Conservation (phyloP, 2,329 filamentous ascomycete genomes). For the Coniella vitis region DNA sequence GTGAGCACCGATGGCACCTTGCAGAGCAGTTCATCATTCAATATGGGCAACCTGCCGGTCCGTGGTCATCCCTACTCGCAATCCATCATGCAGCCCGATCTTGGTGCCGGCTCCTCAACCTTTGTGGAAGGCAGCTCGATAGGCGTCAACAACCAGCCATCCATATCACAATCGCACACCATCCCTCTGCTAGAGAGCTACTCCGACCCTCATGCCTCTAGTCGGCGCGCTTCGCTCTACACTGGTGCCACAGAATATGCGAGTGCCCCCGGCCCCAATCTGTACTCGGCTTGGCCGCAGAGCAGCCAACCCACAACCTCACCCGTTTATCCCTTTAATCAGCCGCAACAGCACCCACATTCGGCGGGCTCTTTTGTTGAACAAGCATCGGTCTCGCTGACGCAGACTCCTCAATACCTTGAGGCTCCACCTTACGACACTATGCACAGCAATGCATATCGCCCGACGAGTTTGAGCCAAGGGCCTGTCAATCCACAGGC, state of each 20-base stretch:
- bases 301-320: constrained; percentile 34
- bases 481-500: constrained; percentile 16
- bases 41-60: constrained; percentile 38
- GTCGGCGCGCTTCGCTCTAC: constrained; percentile 41
- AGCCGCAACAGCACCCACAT: constrained; percentile 28
- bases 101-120: constrained; percentile 32
- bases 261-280: constrained; percentile 28
- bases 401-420: constrained; percentile 23
- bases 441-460: constrained; percentile 23
- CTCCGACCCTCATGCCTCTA: constrained; percentile 35
- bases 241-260: constrained; percentile 37
- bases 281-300: constrained; percentile 41
- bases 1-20: constrained; percentile 26
- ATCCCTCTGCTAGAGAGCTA: constrained; percentile 41
- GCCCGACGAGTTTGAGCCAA: constrained; percentile 18
- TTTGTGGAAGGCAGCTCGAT: constrained; percentile 34
- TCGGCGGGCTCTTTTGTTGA: constrained; percentile 22
- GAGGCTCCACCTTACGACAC: constrained; percentile 23
- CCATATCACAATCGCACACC: constrained; percentile 28
- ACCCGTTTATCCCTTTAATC: constrained; percentile 39
- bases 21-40: constrained; percentile 26
- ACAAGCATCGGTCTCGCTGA: constrained; percentile 22
- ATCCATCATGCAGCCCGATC: constrained; percentile 35
- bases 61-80: constrained; percentile 32
- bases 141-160: constrained; percentile 27